phyloP scores from a whole-genome alignment of 2,329 filamentous ascomycete genomes.

The Thelonectria rubi region DNA sequence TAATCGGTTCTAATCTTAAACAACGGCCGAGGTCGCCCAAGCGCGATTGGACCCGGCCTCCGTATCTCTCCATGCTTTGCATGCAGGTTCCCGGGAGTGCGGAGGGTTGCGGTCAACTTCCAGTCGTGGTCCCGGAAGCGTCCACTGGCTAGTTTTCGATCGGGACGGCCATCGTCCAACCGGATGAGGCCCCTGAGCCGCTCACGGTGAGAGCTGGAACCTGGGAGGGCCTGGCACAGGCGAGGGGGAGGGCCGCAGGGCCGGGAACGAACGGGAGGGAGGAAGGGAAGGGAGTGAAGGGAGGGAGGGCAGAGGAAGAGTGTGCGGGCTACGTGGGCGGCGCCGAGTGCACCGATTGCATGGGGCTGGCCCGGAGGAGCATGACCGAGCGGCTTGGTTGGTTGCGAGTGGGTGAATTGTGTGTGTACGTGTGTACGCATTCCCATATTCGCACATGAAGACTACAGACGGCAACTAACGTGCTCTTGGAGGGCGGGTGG shows the following conservation, averaged over 20 bases:
- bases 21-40: constrained; percentile 17
- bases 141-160: constrained; percentile 33
- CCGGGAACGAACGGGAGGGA: constrained; percentile 40
- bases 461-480: constrained; percentile 3
- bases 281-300: constrained; percentile 2
- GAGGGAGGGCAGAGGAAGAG: not conserved
- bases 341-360: constrained; percentile 12
- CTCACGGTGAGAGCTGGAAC: constrained; percentile 30
- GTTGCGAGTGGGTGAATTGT: constrained; percentile 3
- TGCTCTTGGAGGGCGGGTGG: constrained; percentile 3
- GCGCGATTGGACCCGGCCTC: constrained; percentile 25
- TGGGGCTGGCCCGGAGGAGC: constrained; percentile 12
- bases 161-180: constrained; percentile 35
- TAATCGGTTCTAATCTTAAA: constrained; percentile 14
- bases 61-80: constrained; percentile 16
- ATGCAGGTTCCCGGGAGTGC: constrained; percentile 36
- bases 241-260: constrained; percentile 25
- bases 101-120: constrained; percentile 28
- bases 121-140: constrained; percentile 11
- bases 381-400: constrained; percentile 6
- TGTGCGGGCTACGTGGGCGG: constrained; percentile 15
- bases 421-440: constrained; percentile 4
- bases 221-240: constrained; percentile 8
- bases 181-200: constrained; percentile 36
- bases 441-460: not conserved